Conservation (phyloP, 1,284 basidiomycete species). For the Acaromyces ingoldii region DNA sequence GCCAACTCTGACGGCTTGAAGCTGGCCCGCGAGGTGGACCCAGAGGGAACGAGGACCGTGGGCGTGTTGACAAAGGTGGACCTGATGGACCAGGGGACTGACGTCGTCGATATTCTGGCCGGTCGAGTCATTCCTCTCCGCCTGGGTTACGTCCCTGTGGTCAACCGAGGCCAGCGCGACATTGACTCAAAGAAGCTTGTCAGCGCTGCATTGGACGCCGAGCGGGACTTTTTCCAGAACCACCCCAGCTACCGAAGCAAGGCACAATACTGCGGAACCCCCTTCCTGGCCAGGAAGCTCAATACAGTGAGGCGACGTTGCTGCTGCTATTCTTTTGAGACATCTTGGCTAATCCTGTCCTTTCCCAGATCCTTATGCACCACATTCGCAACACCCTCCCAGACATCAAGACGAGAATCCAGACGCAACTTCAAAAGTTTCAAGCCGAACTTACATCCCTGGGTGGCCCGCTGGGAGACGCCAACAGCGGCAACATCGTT, state of each 20-base stretch:
- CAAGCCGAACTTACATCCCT: conserved; percentile 76
- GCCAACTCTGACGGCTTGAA: conserved; percentile 98
- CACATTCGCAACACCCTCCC: conserved; percentile 93
- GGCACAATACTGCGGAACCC: conserved; percentile 92
- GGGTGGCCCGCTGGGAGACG: conserved; percentile 79
- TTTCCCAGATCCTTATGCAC: conserved; percentile 80
- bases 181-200: conserved; percentile 84
- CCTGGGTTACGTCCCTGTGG: conserved; percentile 91
- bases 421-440: conserved; percentile 78
- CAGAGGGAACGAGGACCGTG: conserved; percentile 88
- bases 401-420: conserved; percentile 91
- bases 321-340: not conserved
- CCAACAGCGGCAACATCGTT: conserved; percentile 78
- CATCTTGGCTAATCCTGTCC: conserved; percentile 2
- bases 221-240: conserved; percentile 87
- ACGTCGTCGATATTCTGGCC: conserved; percentile 96
- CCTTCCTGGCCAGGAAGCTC: conserved; percentile 91
- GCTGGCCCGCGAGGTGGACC: conserved; percentile 91
- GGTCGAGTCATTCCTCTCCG: conserved; percentile 89
- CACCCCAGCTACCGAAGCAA: conserved; percentile 89
- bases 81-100: conserved; percentile 93
- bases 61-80: conserved; percentile 98
- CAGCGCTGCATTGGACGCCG: conserved; percentile 74
- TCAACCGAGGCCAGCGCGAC: conserved; percentile 95
- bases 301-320: conserved; percentile 60